Percentiles rank a stretch among this genome's conserved stretches.
phyloP scores from a whole-genome alignment of 1,284 basidiomycete species.

The Peniophora sp. region DNA sequence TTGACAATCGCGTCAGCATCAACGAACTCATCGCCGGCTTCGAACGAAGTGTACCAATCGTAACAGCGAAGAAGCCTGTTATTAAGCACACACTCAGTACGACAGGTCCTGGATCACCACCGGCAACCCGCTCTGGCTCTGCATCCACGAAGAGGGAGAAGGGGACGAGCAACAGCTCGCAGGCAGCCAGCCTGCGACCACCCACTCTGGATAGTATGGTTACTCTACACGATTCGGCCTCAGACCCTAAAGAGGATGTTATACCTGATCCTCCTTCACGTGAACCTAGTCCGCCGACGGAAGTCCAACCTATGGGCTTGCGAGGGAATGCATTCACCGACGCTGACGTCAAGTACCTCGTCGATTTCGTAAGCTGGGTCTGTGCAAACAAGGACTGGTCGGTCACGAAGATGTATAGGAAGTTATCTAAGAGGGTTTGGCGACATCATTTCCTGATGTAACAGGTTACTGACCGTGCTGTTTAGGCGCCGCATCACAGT shows the following conservation, averaged over 20 bases:
- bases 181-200: too few species aligned
- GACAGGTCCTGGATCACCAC: neutral
- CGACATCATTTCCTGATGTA: neutral
- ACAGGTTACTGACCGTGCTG: neutral
- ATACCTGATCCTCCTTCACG: constrained; percentile 55
- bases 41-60: constrained; percentile 14
- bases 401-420: constrained; percentile 28
- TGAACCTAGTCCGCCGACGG: constrained; percentile 56
- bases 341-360: constrained; percentile 55
- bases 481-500: constrained; percentile 54
- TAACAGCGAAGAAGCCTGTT: constrained; percentile 38
- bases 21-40: constrained; percentile 35
- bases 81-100: neutral
- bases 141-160: neutral
- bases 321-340: constrained; percentile 53
- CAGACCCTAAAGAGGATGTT: neutral
- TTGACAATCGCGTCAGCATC: constrained; percentile 54
- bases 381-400: constrained; percentile 22
- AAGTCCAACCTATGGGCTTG: constrained; percentile 20
- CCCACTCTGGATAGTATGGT: neutral
- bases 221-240: neutral
- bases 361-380: constrained; percentile 55
- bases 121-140: neutral
- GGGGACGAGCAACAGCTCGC: neutral
- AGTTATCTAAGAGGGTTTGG: constrained; percentile 47